Evolutionary conservation across 208 protist genomes (phyloP).

Genomic region (Crithidia brevicula): DNA sequence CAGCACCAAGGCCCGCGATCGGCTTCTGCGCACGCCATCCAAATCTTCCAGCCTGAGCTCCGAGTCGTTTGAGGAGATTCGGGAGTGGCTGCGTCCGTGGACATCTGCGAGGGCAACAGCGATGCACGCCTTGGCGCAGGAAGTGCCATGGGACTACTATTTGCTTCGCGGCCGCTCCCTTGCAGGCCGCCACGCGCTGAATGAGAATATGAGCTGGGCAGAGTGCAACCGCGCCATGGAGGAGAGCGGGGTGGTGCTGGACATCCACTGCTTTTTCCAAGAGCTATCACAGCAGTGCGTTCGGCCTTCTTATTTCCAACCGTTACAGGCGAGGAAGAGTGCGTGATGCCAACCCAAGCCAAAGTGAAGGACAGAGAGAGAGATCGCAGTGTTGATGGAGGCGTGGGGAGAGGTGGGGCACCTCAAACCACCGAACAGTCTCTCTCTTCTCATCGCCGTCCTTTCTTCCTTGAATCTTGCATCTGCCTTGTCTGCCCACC

Average conservation of each 20-base stretch:
- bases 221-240: conserved; percentile 41
- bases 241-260: conserved; percentile 36
- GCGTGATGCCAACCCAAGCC: no score
- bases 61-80: conserved; percentile 35
- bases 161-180: conserved; percentile 53
- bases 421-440: no score
- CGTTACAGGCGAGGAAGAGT: no score
- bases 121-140: conserved; percentile 38
- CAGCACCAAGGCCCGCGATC: conserved; percentile 45
- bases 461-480: no score
- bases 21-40: conserved; percentile 32
- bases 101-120: conserved; percentile 16
- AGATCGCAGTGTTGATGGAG: no score
- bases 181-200: conserved; percentile 15
- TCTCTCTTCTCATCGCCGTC: no score
- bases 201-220: conserved; percentile 39
- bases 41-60: conserved; percentile 13
- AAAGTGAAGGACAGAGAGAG: no score
- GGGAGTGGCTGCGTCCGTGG: conserved; percentile 73
- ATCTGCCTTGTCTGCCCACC: no score
- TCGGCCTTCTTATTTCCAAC: conserved; percentile 12
- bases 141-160: conserved; percentile 86
- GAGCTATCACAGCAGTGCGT: conserved; percentile 28
- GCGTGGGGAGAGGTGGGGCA: no score
- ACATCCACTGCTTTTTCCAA: conserved; percentile 49